Base-by-base conservation (phyloP, 768 basidiomycete genomes). In the Leccinum rimulosum region DNA sequence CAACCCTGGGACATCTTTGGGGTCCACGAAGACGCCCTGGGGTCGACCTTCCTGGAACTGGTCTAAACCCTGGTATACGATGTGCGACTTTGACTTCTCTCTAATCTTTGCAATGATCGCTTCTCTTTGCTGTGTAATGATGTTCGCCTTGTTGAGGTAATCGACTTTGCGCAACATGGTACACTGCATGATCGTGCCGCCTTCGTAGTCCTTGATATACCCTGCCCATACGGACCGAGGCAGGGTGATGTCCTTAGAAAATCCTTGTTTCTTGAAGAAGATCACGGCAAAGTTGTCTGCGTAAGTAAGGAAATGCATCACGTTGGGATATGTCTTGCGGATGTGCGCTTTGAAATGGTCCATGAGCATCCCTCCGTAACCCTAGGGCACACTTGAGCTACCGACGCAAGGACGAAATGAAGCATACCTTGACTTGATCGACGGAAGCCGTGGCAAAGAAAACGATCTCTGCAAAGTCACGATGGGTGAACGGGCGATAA, bases 191-290 rank as follows among this genome's bases (percentile, higher is more conserved):
- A 98, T 94, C 49, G 96, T 99, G 17, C 93, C 95, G 43, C 96
- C 96, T 73, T 99, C 97, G 74, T 99, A 99, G 72, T 99, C 97
- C 73, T 98, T 99, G 85, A 99, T 98, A 73, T 99, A 98, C 11
- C 95, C 97, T 0, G 96, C 95, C 97, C 97, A 99, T 8, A 89
- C 80, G 2, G 90, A 85, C 48, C 95, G 84, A 60, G 89, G 88
- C n/a, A 97, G 82, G 1, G 90, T 89, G 61, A 99, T 96, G 58
- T 98, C 95, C 73, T 98, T 98, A 6, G 93, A 91, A 74, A 99
- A 99, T 0, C 97, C 97, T 77, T 98, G 97, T 72, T 98, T 99
- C 73, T 94, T 94, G 80, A 99, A 98, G 75, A 98, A 99, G 3
- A 97, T 96, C 40, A 98, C 95, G 17, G 97, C 97, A 70, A 93